These are phyloP conservation scores for Apiospora marii DNA, from an alignment of 2,329 filamentous ascomycete genomes.

Conservation along the genomic window DNA sequence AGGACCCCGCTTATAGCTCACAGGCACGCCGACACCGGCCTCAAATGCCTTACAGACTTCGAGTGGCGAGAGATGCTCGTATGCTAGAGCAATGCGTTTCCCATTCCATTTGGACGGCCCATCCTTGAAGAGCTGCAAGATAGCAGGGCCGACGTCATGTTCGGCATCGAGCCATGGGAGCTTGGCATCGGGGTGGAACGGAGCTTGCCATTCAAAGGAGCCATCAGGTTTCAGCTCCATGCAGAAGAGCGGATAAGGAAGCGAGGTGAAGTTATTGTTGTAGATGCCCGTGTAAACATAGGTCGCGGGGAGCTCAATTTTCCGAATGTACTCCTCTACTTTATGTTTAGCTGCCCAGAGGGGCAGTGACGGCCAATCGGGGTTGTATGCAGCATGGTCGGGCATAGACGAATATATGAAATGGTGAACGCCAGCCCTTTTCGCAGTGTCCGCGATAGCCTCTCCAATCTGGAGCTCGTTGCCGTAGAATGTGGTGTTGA, in stretches of 20 bases:
- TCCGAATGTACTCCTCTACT: slow-evolving; percentile 88
- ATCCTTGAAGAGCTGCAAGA: slow-evolving; percentile 95
- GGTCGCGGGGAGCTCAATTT: slow-evolving; percentile 83
- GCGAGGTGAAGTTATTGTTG: slow-evolving; percentile 98
- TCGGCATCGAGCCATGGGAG: slow-evolving; percentile 96
- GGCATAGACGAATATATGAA: slow-evolving; percentile 98
- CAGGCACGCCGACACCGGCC: slow-evolving; percentile 77
- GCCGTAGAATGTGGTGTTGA: slow-evolving; percentile 97
- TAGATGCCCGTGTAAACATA: slow-evolving; percentile 98
- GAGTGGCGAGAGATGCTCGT: slow-evolving; percentile 83
- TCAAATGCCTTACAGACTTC: slow-evolving; percentile 86
- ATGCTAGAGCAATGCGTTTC: slow-evolving; percentile 83
- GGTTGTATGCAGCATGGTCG: slow-evolving; percentile 83
- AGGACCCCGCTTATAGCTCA: slow-evolving; percentile 78
- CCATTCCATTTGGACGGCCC: slow-evolving; percentile 85
- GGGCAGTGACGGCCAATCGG: slow-evolving; percentile 81
- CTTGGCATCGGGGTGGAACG: slow-evolving; percentile 88
- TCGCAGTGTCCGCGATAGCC: slow-evolving; percentile 87
- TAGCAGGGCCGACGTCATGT: slow-evolving; percentile 91
- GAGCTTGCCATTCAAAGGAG: slow-evolving; percentile 90
- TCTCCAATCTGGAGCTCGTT: slow-evolving; percentile 92
- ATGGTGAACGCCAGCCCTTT: slow-evolving; percentile 83
- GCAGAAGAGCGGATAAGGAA: slow-evolving; percentile 92
- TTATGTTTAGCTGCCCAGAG: slow-evolving; percentile 93
- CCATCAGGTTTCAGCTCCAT: slow-evolving; percentile 88